These are phyloP conservation scores for Alternaria sp. DNA, from an alignment of 2,329 filamentous ascomycete genomes.

Conservation along the genomic window DNA sequence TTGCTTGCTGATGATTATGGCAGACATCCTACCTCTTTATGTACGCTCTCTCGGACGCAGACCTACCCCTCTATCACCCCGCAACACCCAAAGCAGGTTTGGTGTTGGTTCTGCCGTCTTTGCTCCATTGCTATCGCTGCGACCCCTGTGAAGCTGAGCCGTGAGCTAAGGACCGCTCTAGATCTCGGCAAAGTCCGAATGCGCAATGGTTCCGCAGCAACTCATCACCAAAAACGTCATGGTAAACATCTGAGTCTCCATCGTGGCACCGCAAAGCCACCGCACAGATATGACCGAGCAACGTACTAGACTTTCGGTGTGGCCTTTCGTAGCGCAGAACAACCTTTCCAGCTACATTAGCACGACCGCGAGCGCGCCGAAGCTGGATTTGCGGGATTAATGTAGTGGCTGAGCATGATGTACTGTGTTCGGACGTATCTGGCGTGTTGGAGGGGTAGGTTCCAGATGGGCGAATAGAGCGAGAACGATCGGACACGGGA, in stretches of 20 bases:
- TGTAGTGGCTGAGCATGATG: not conserved
- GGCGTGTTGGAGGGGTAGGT: not conserved
- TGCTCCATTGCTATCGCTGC: not conserved
- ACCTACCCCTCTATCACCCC: constrained; percentile 9
- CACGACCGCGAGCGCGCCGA: not conserved
- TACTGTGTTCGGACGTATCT: not conserved
- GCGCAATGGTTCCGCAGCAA: not conserved
- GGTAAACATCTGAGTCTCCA: not conserved
- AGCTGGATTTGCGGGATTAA: not conserved
- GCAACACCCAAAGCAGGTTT: constrained; percentile 10
- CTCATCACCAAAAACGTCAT: constrained; percentile 1
- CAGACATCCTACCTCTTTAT: constrained; percentile 2
- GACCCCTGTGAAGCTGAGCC: constrained; percentile 13
- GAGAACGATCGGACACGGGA: constrained; percentile 2
- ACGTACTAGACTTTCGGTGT: not conserved
- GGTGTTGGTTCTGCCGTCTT: not conserved
- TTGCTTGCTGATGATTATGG: not conserved
- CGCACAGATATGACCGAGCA: not conserved
- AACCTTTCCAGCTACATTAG: not conserved
- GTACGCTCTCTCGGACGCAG: not conserved
- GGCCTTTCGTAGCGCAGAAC: not conserved
- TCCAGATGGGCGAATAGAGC: not conserved
- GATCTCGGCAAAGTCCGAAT: constrained; percentile 6
- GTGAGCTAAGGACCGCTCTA: constrained; percentile 8
- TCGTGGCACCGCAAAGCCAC: constrained; percentile 1